Conservation (phyloP, 345 rosid species). For the Camelina neglecta region DNA sequence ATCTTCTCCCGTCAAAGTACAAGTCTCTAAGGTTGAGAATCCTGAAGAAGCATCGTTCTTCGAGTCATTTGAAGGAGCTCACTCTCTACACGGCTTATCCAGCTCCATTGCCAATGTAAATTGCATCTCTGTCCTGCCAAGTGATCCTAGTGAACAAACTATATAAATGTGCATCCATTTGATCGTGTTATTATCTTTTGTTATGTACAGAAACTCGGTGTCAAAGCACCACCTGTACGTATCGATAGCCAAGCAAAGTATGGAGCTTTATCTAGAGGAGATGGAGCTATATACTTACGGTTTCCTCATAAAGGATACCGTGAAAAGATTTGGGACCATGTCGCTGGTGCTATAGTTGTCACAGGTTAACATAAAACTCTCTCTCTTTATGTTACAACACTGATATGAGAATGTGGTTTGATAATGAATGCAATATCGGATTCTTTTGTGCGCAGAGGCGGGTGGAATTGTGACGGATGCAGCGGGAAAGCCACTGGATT, state of each 20-base stretch:
- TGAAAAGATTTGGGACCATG: conserved; percentile 99
- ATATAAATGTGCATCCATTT: neutral
- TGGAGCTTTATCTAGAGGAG: conserved; percentile 92
- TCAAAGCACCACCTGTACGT: conserved; percentile 87
- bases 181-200: conserved; percentile 8
- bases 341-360: conserved; percentile 89
- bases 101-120: conserved; percentile 72
- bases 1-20: conserved; percentile 67
- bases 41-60: conserved; percentile 91
- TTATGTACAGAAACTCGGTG: conserved; percentile 80
- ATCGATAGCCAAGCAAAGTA: conserved; percentile 97
- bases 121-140: conserved; percentile 21
- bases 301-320: conserved; percentile 87
- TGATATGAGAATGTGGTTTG: neutral
- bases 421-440: neutral
- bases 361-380: conserved; percentile 57
- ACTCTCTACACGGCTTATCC: conserved; percentile 72
- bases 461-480: conserved; percentile 82
- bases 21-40: conserved; percentile 71
- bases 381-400: neutral
- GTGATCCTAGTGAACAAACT: neutral
- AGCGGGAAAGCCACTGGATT: conserved; percentile 76
- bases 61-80: conserved; percentile 91
- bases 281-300: conserved; percentile 88
- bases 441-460: conserved; percentile 61